Evolutionary conservation across 2,329 filamentous ascomycete genomes (phyloP), one percentile per base, ranked within the genome.

Genomic region (Fusarium penzigii): DNA sequence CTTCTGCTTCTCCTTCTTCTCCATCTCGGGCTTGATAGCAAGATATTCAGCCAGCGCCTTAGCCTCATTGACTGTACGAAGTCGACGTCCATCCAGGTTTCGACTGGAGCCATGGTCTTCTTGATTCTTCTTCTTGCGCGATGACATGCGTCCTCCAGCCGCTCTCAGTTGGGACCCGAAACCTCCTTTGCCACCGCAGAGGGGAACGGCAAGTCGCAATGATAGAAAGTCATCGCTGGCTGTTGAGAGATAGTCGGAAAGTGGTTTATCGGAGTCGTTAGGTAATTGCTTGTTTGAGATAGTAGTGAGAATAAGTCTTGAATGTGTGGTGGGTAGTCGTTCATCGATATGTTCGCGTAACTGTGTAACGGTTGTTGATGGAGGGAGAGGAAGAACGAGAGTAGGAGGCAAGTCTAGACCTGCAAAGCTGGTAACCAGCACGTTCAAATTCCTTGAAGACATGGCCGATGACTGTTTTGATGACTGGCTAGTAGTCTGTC

Each of bases 101-200:
- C 94, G 86, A 68, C 90, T 96, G 3, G 92, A 97, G 20, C 86
- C 92, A 66, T 95, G 93, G 56, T 91, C 87, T 38, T 96, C 91
- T 63, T 89, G 85, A 50, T 87, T 87, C 66, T 87, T 87, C 79
- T 93, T 94, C 77, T 95, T 95, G 65, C 84, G 83, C n/a, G 90
- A 93, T 3, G 92, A 96, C 94, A 99, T 99, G 75, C 95, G 93
- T 39, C 95, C 94, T 68, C 95, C 94, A 3, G 94, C 94, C 1
- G 95, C 94, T 68, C 95, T 90, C 38, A 99, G 85, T 72, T 99
- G 95, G 2, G 93, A 97, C 48, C 94, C 94, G 70, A 99, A 99
- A 66, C 94, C 94, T 72, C 94, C 94, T 70, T 99, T 99, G 69
- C 95, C 95, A 76, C 95, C 94, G 63, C 88, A 89, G 39, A 97